Conservation (phyloP, 1,139 yeast genomes). For the Kazachstania sp. region DNA sequence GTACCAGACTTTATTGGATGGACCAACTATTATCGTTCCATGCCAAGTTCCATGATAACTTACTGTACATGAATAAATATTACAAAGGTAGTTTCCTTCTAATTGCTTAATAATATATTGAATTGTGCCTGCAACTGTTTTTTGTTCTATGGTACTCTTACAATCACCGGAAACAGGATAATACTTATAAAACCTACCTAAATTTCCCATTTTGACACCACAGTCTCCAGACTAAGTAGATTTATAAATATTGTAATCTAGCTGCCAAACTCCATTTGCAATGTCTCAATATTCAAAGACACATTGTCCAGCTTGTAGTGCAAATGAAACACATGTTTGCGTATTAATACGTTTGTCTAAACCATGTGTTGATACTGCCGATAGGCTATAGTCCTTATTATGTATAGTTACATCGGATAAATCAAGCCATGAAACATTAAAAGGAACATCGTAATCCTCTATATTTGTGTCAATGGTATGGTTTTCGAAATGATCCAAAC, state of each 20-base stretch:
- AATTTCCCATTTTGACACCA: neutral
- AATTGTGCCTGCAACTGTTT: neutral
- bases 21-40: neutral
- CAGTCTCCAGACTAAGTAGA: neutral
- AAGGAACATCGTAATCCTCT: neutral
- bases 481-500: neutral
- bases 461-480: neutral
- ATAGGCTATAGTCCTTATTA: neutral
- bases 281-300: neutral
- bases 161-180: neutral
- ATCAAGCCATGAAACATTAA: neutral
- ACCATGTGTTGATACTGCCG: neutral
- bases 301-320: neutral
- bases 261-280: neutral
- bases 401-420: neutral
- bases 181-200: neutral
- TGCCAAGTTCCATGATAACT: neutral
- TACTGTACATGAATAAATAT: neutral
- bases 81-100: neutral
- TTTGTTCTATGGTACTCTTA: neutral
- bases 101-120: neutral
- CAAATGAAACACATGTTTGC: neutral
- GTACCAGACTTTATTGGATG: neutral
- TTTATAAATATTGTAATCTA: neutral
- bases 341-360: neutral